Evolutionary conservation across 257 asterid genomes (phyloP).

Genomic region (Solanum chmielewskii): DNA sequence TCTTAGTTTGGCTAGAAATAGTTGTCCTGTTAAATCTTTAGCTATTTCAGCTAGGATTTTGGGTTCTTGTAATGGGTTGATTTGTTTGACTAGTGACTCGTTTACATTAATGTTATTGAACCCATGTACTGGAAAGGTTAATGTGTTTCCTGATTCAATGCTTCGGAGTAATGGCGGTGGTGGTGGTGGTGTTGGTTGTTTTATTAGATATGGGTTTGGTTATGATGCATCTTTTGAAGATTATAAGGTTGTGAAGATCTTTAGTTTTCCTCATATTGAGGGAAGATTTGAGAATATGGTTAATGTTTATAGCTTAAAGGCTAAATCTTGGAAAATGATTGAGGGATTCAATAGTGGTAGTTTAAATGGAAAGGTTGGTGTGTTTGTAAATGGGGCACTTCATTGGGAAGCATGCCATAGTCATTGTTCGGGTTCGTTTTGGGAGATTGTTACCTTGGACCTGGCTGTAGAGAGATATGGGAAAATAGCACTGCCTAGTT

Average conservation of each 20-base stretch:
- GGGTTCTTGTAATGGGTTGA: slow-evolving; percentile 52
- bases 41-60: slow-evolving; percentile 1
- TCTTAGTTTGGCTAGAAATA: background rate
- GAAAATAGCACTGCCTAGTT: background rate
- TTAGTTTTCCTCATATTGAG: background rate
- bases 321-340: slow-evolving; percentile 10
- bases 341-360: background rate
- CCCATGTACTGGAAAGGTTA: slow-evolving; percentile 26
- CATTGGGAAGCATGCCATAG: slow-evolving; percentile 10
- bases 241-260: slow-evolving; percentile 18
- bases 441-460: slow-evolving; percentile 10
- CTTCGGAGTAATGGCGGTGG: background rate
- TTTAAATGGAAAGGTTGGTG: background rate
- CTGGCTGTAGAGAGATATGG: background rate
- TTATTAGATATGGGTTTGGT: slow-evolving; percentile 32
- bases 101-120: slow-evolving; percentile 28
- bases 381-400: slow-evolving; percentile 7
- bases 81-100: slow-evolving; percentile 15
- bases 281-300: background rate
- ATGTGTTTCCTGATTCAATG: slow-evolving; percentile 26
- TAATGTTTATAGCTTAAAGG: slow-evolving; percentile 10
- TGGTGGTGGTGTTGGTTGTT: background rate
- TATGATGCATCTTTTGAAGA: slow-evolving; percentile 30
- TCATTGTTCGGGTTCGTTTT: background rate
- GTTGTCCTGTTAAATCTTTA: background rate